Evolutionary conservation across 495 filamentous ascomycete species (phyloP), one percentile per base, ranked within the genome.

Genomic region (Corynascus novoguineensis): DNA sequence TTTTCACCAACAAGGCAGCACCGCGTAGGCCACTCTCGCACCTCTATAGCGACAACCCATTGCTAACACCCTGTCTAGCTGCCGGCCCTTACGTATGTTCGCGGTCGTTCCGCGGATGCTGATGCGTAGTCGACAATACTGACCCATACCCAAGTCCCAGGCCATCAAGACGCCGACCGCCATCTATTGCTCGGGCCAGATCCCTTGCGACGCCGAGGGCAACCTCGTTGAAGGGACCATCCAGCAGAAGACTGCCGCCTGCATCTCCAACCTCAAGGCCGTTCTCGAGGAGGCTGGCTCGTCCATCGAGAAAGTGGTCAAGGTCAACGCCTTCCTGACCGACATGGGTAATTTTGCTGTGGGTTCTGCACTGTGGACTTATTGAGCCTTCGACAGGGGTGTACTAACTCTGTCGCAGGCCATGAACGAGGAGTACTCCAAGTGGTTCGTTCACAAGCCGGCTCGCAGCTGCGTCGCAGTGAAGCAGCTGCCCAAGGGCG

Each of bases 141-240:
- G 46, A 57, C 55, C 27, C 15, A 11, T 25, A 5, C 37, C 47
- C 4, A 53, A 96, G 89, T 89, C 90, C 65, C 92, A 96, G 78
- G 90, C 90, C 63, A 86, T 96, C 76, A 84, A 83, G 62, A 90
- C 90, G 53, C 84, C 88, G 54, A 81, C 81, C 47, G 79, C 85
- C 62, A 86, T 97, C 77, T 97, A 89, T 80, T 86, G 91, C 75
- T 97, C 92, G 6, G 92, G 92, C 67, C 90, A 93, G 72, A 91
- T 97, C 63, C 92, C 90, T 60, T 86, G 86, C 59, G 86, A 90
- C 68, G 73, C 82, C 60, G 62, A 81, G 50, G 90, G 89, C 60
- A 86, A 85, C 63, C 80, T 95, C 15, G 74, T 93, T 55, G 70
- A 84, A 61, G 90, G 88, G 38, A 84, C 75, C 64, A 92, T 96